These are phyloP conservation scores for Zymoseptoria crescenta DNA, from an alignment of 2,329 filamentous ascomycete genomes.

Conservation along the genomic window DNA sequence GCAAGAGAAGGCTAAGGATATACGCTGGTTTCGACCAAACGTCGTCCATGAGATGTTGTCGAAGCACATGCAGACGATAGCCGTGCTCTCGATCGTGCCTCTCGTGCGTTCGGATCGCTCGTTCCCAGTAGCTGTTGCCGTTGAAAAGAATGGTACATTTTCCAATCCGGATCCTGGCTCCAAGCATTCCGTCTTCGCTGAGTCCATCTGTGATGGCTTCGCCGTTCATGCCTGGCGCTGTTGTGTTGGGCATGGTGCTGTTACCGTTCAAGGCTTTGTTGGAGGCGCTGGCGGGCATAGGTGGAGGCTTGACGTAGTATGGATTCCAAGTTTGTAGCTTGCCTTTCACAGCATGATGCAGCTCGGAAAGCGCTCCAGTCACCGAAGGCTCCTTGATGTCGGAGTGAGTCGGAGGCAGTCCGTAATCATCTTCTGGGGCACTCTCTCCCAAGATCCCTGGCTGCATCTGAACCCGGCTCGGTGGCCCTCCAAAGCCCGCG, in stretches of 20 bases:
- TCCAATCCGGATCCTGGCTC: conserved; percentile 28
- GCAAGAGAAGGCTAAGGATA: conserved; percentile 34
- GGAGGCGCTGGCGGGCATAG: neutral
- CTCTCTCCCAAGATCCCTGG: conserved; percentile 15
- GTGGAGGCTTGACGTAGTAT: conserved; percentile 8
- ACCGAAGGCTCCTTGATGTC: conserved; percentile 19
- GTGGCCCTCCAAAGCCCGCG: conserved; percentile 13
- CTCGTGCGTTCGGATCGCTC: conserved; percentile 36
- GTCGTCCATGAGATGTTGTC: conserved; percentile 35
- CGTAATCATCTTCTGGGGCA: conserved; percentile 11
- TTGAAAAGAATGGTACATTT: conserved; percentile 36
- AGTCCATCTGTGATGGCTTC: conserved; percentile 22
- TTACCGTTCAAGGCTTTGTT: neutral
- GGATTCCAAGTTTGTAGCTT: conserved; percentile 27
- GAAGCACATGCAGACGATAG: conserved; percentile 37
- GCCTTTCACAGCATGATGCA: conserved; percentile 27
- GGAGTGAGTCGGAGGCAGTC: neutral
- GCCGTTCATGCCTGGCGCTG: conserved; percentile 2
- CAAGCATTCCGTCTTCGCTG: conserved; percentile 22
- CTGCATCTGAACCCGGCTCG: conserved; percentile 1
- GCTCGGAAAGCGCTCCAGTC: conserved; percentile 27
- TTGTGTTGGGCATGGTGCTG: neutral
- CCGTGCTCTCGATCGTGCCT: conserved; percentile 35
- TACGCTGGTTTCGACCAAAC: conserved; percentile 41
- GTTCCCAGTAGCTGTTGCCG: conserved; percentile 33